Conservation (phyloP, 805 yeast species). For the Cyberlindnera mississippiensis region DNA sequence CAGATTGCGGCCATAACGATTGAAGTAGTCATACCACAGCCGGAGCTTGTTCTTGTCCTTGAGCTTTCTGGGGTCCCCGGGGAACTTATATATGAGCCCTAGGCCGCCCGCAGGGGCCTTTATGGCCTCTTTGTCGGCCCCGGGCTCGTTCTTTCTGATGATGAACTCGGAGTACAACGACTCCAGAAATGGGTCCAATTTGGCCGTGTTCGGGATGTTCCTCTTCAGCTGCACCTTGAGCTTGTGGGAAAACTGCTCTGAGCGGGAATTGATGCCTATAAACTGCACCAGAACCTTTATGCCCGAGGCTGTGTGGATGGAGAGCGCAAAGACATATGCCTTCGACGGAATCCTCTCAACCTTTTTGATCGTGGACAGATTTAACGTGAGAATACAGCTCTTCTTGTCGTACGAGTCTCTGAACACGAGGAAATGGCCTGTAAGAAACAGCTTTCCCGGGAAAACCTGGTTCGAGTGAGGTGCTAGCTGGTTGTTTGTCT, state of each 20-base stretch:
- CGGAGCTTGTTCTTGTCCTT: conserved; percentile 84
- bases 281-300: conserved; percentile 63
- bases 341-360: conserved; percentile 82
- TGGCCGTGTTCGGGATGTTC: conserved; percentile 59
- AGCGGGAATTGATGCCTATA: conserved; percentile 71
- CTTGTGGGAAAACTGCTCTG: conserved; percentile 74
- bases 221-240: conserved; percentile 58
- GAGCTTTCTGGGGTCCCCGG: conserved; percentile 77
- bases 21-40: conserved; percentile 89
- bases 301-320: conserved; percentile 65
- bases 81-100: conserved; percentile 80
- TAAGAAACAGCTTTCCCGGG: conserved; percentile 67
- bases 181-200: conserved; percentile 59
- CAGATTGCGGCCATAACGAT: conserved; percentile 79
- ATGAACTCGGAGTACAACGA: conserved; percentile 85
- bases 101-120: conserved; percentile 77
- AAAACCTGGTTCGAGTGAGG: conserved; percentile 33
- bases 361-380: conserved; percentile 72
- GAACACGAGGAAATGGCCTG: conserved; percentile 74
- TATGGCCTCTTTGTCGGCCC: conserved; percentile 33
- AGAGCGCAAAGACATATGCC: conserved; percentile 72
- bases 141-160: conserved; percentile 45
- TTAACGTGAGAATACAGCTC: conserved; percentile 64
- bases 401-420: conserved; percentile 64
- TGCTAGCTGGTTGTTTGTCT: conserved; percentile 9